Conservation (phyloP, 202 grass and related monocot genomes). For the Zoysia matrella region DNA sequence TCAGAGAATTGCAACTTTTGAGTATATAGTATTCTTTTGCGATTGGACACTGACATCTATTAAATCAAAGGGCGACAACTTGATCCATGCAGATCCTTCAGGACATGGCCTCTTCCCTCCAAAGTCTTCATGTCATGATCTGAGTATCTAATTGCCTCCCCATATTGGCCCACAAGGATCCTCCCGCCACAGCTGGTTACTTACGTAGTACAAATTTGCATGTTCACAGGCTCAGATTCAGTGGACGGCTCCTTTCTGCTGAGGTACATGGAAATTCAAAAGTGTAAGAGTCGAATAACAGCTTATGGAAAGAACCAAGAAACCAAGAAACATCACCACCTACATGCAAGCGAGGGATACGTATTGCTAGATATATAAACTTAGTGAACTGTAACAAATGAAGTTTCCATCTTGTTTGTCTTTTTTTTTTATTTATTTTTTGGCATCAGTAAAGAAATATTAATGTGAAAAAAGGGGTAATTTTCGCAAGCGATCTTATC, state of each 20-base stretch:
- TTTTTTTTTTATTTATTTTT: neutral
- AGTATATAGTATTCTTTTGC: neutral
- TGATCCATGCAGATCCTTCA: slow-evolving; percentile 43
- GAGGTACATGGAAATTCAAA: slow-evolving; percentile 2
- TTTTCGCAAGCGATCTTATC: neutral
- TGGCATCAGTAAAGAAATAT: neutral
- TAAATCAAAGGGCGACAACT: slow-evolving; percentile 42
- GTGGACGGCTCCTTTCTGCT: slow-evolving; percentile 35
- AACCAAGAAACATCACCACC: slow-evolving; percentile 41
- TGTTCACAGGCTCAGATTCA: slow-evolving; percentile 5
- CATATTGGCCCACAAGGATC: slow-evolving; percentile 55
- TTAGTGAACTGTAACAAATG: neutral
- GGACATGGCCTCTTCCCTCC: slow-evolving; percentile 21
- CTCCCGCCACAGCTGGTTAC: slow-evolving; percentile 39
- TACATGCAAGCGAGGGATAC: slow-evolving; percentile 39
- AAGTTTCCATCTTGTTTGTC: neutral
- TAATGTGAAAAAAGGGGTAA: neutral
- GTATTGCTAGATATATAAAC: slow-evolving; percentile 2
- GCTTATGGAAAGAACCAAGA: neutral
- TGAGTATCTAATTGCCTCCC: slow-evolving; percentile 47
- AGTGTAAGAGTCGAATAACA: slow-evolving; percentile 2
- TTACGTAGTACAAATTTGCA: slow-evolving; percentile 17
- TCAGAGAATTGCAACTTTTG: neutral
- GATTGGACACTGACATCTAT: slow-evolving; percentile 13
- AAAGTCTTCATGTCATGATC: slow-evolving; percentile 50